Base-by-base conservation (phyloP, 129 eudicot species). In the Flaveria sonorensis region DNA sequence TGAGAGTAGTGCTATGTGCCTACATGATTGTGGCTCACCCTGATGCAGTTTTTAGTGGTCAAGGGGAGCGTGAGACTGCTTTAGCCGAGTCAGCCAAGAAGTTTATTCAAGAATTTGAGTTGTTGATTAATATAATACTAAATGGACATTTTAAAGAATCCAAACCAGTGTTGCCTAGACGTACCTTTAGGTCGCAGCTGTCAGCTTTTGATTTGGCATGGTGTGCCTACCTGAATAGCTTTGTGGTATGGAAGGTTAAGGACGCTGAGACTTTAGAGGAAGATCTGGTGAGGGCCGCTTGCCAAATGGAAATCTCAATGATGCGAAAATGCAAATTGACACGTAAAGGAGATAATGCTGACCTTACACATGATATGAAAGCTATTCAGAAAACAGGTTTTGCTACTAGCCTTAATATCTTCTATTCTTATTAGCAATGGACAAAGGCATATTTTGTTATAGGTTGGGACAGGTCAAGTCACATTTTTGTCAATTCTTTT, bases 221-320 rank as follows among this genome's bases (percentile, higher is more conserved):
- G 99, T 95, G 96, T 26, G 86, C 95, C 36, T 95, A 88, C 77
- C 69, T 95, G 86, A 89, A 86, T 82, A 87, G 91, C 68, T 92
- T 95, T 85, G 97, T 88, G 76, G 91, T 92, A 55, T 95, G 99
- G 99, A 92, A 95, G 81, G 94, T 85, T n/a, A 95, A 95, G 78
- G 97, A 95, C 85, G 99, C 96, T 2, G 90, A 82, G 78, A 81
- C 96, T 9, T 82, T 95, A 45, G 97, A 86, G 85, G 87, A 88
- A 82, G 99, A 95, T 88, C 86, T 95, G 87, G 95, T 95, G 72
- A 86, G 89, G 78, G 99, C 97, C 67, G 96, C 99, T 23, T 92
- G 97, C 83, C 92, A 86, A 50, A 86, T 95, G 79, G 99, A 95
- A 84, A 86, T 89, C 45, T 92, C 97, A 28, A 95, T 95, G 96